Evolutionary conservation across 805 yeast genomes (phyloP).

Genomic region (Ogataea paraovalis): DNA sequence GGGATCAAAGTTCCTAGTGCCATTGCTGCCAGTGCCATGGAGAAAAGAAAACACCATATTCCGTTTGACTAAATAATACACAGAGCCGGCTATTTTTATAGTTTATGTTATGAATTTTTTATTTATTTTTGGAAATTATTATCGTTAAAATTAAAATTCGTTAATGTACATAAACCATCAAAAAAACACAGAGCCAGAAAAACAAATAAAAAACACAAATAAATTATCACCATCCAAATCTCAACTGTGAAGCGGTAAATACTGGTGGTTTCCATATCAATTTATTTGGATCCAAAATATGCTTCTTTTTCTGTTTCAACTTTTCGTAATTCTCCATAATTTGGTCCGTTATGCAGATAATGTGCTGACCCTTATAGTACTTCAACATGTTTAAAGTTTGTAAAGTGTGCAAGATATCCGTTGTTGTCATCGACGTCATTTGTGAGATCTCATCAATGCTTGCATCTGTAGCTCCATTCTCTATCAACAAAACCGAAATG

Average conservation of each 20-base stretch:
- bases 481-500: conserved; percentile 67
- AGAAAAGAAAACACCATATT: conserved; percentile 37
- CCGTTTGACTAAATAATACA: conserved; percentile 59
- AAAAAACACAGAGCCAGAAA: neutral
- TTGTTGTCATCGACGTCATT: conserved; percentile 90
- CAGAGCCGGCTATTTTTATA: too few species aligned
- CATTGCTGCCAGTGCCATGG: conserved; percentile 73
- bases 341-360: conserved; percentile 80
- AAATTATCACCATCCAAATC: conserved; percentile 82
- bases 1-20: conserved; percentile 97
- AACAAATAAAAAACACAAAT: neutral
- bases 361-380: conserved; percentile 94
- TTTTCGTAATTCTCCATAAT: conserved; percentile 73
- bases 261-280: conserved; percentile 94
- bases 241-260: conserved; percentile 89
- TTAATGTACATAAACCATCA: neutral
- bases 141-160: neutral
- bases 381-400: conserved; percentile 86
- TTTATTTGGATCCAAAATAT: conserved; percentile 65
- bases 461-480: conserved; percentile 48
- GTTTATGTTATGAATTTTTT: neutral
- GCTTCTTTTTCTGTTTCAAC: conserved; percentile 59
- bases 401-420: conserved; percentile 90
- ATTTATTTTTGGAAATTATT: neutral
- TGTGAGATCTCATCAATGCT: conserved; percentile 84